Evolutionary conservation across 176 grass and related monocot species (phyloP).

Genomic region (Luzula sylvatica): DNA sequence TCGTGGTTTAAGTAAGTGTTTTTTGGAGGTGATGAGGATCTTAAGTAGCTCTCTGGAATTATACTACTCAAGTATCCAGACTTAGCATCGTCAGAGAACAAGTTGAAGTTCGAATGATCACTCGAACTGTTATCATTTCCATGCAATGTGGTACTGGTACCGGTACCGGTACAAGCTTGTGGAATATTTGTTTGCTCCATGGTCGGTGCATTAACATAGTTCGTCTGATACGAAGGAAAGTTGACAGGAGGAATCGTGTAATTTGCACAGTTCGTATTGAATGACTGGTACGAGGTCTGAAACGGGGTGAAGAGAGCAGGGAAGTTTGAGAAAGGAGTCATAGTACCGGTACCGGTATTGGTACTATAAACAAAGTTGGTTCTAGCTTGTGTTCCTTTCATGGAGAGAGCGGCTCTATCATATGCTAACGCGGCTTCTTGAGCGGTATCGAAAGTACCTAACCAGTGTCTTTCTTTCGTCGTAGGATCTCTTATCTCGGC

Average conservation of each 20-base stretch:
- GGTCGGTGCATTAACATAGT: neutral
- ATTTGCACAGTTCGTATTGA: constrained; percentile 13
- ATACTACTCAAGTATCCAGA: constrained; percentile 97
- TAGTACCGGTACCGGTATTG: constrained; percentile 14
- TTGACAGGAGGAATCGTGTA: neutral
- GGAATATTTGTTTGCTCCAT: constrained; percentile 22
- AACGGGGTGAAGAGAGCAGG: constrained; percentile 62
- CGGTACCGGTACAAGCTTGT: constrained; percentile 16
- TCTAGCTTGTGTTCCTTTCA: constrained; percentile 94
- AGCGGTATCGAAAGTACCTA: constrained; percentile 96
- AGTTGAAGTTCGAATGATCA: constrained; percentile 39
- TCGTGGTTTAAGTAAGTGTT: neutral
- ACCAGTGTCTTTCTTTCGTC: constrained; percentile 95
- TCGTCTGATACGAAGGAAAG: neutral
- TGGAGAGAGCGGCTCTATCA: constrained; percentile 88
- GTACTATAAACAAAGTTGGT: constrained; percentile 79
- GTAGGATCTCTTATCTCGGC: constrained; percentile 96
- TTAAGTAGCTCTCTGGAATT: constrained; percentile 76
- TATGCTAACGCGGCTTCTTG: constrained; percentile 97
- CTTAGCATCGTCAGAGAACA: constrained; percentile 50
- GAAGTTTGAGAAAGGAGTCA: constrained; percentile 45
- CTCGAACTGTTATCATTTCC: constrained; percentile 7
- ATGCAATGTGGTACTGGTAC: constrained; percentile 6
- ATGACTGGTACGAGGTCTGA: constrained; percentile 27
- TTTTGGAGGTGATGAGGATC: constrained; percentile 24